These are phyloP conservation scores for Diaporthe batatas DNA, from an alignment of 2,329 filamentous ascomycete species.

Conservation along the genomic window DNA sequence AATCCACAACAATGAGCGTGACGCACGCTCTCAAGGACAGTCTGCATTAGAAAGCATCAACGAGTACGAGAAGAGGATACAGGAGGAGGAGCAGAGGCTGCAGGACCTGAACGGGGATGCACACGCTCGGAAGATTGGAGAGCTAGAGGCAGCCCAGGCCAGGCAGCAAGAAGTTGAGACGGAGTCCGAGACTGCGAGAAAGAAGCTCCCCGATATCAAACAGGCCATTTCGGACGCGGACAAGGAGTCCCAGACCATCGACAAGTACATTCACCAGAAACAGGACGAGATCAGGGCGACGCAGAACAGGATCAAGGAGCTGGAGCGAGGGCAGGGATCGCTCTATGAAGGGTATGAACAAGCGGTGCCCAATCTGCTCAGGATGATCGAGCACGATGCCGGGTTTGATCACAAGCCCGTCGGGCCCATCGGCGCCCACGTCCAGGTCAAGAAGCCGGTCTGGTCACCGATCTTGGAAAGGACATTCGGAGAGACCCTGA, in stretches of 20 bases:
- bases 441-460: conserved; percentile 81
- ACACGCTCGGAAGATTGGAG: conserved; percentile 70
- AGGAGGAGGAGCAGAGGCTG: conserved; percentile 71
- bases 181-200: conserved; percentile 49
- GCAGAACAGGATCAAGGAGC: conserved; percentile 61
- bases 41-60: conserved; percentile 62
- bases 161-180: conserved; percentile 58
- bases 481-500: conserved; percentile 76
- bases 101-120: conserved; percentile 78
- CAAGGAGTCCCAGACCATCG: conserved; percentile 49
- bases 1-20: conserved; percentile 74
- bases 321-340: conserved; percentile 70
- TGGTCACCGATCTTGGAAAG: conserved; percentile 89
- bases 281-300: conserved; percentile 66
- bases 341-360: conserved; percentile 74
- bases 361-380: conserved; percentile 73
- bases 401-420: conserved; percentile 80
- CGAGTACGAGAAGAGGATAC: conserved; percentile 62
- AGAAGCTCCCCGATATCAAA: conserved; percentile 53
- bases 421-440: conserved; percentile 84
- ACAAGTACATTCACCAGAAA: conserved; percentile 58
- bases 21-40: conserved; percentile 71
- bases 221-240: conserved; percentile 51
- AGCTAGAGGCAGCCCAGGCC: conserved; percentile 71
- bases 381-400: conserved; percentile 76